Percentiles rank a stretch among this genome's conserved stretches.
These are phyloP conservation scores for Erysiphe pulchra DNA, from an alignment of 2,329 filamentous ascomycete genomes.

Conservation along the genomic window DNA sequence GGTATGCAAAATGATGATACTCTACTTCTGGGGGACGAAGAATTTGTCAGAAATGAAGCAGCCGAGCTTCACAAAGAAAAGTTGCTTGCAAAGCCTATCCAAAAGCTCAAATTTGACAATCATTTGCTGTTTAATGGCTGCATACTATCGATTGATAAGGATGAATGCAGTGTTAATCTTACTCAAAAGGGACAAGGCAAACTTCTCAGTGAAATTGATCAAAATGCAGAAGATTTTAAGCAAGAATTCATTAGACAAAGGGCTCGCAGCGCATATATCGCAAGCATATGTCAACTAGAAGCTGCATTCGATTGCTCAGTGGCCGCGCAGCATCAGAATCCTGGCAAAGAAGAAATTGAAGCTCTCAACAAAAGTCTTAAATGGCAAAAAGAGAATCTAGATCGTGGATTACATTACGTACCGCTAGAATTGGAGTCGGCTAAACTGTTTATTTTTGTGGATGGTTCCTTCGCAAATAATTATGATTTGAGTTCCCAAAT, in stretches of 20 bases:
- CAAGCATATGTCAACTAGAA: slow-evolving; percentile 1
- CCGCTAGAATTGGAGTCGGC: neutral
- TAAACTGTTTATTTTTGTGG: slow-evolving; percentile 1
- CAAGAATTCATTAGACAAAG: neutral
- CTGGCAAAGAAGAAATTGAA: too few species aligned
- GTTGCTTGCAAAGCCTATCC: neutral
- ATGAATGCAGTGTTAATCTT: neutral
- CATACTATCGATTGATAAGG: neutral
- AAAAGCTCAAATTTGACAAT: neutral
- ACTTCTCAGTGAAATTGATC: neutral
- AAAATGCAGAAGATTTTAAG: neutral
- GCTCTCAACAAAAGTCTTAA: too few species aligned
- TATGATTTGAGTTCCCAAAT: neutral
- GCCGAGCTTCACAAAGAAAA: neutral
- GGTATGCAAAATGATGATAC: slow-evolving; percentile 2
- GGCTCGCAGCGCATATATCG: slow-evolving; percentile 1
- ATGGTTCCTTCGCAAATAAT: slow-evolving; percentile 1
- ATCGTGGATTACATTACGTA: neutral
- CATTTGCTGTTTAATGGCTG: slow-evolving; percentile 1
- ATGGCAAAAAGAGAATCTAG: too few species aligned
- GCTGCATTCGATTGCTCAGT: slow-evolving; percentile 1
- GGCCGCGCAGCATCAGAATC: too few species aligned
- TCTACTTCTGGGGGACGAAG: slow-evolving; percentile 1
- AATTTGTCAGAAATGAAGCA: neutral
- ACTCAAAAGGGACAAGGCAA: slow-evolving; percentile 1